Percentiles rank a stretch among this genome's conserved stretches.
These are phyloP conservation scores for Penicillium freii DNA, from an alignment of 2,329 filamentous ascomycete genomes.

Conservation along the genomic window DNA sequence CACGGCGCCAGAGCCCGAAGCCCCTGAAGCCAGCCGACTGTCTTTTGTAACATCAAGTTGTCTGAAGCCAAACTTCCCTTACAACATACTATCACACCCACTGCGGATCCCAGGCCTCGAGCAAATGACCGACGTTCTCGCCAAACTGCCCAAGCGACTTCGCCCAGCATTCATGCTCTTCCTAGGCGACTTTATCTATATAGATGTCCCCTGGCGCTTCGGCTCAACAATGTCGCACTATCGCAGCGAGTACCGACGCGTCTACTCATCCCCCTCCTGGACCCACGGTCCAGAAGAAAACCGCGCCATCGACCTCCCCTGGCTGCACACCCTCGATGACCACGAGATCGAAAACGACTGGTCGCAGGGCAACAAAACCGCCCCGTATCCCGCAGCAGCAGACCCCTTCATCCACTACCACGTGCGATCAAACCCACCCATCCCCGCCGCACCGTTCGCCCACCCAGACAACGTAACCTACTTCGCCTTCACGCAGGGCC, in stretches of 20 bases:
- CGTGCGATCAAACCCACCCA: constrained; percentile 76
- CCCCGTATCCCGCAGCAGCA: constrained; percentile 73
- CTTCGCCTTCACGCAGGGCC: constrained; percentile 85
- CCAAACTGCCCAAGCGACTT: constrained; percentile 59
- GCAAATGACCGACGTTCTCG: constrained; percentile 70
- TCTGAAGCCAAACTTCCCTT: constrained; percentile 87
- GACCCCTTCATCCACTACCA: constrained; percentile 90
- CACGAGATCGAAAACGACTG: constrained; percentile 97
- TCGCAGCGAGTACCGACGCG: constrained; percentile 84
- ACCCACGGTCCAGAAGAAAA: constrained; percentile 58
- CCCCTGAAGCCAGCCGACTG: constrained; percentile 65
- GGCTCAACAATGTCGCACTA: constrained; percentile 73
- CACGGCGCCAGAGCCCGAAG: constrained; percentile 69
- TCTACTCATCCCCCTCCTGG: constrained; percentile 97
- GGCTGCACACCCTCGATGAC: constrained; percentile 96
- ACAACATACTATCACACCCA: constrained; percentile 78
- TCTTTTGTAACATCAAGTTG: constrained; percentile 93
- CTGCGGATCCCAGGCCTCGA: constrained; percentile 78
- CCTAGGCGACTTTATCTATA: constrained; percentile 50
- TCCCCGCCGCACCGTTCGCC: constrained; percentile 48
- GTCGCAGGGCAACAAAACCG: constrained; percentile 71
- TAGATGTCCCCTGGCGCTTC: constrained; percentile 78
- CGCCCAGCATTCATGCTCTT: constrained; percentile 60
- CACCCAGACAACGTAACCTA: constrained; percentile 67
- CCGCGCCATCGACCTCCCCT: constrained; percentile 67